These are phyloP conservation scores for Colletotrichum cordylinicola DNA, from an alignment of 2,329 filamentous ascomycete species.

Conservation along the genomic window DNA sequence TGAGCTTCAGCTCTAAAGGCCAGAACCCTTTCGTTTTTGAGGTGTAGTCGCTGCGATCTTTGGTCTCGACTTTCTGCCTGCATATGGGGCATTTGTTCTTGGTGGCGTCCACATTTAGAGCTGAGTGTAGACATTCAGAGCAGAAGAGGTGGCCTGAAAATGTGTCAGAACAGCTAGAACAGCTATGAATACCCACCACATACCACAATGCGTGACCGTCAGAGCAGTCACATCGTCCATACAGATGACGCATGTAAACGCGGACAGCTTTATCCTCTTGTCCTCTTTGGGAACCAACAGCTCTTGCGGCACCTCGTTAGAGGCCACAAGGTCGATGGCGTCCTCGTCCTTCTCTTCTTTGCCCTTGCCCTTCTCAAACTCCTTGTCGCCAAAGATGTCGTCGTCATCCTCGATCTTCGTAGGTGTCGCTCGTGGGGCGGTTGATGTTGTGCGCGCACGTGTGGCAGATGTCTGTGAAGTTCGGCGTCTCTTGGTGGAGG, in stretches of 20 bases:
- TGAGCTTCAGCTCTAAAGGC: slow-evolving; percentile 67
- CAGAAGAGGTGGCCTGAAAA: slow-evolving; percentile 68
- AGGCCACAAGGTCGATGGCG: slow-evolving; percentile 47
- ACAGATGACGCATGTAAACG: slow-evolving; percentile 71
- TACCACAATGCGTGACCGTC: slow-evolving; percentile 72
- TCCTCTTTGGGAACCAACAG: slow-evolving; percentile 52
- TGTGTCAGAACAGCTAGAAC: not conserved
- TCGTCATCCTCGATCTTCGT: slow-evolving; percentile 25
- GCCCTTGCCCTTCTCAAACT: slow-evolving; percentile 19
- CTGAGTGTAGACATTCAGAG: slow-evolving; percentile 65
- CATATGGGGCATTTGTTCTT: slow-evolving; percentile 69
- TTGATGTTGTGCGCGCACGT: slow-evolving; percentile 28
- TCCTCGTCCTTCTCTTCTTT: slow-evolving; percentile 31
- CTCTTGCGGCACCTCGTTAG: slow-evolving; percentile 48
- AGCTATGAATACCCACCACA: slow-evolving; percentile 28
- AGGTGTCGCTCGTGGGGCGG: slow-evolving; percentile 17
- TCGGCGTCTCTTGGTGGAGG: slow-evolving; percentile 15
- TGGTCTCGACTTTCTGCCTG: slow-evolving; percentile 61
- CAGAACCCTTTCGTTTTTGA: slow-evolving; percentile 59
- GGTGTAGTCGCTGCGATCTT: slow-evolving; percentile 43
- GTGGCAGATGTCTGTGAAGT: slow-evolving; percentile 17
- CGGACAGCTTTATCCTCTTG: slow-evolving; percentile 56
- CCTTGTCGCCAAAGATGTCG: slow-evolving; percentile 31
- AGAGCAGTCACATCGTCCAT: slow-evolving; percentile 66
- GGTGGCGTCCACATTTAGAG: slow-evolving; percentile 61